Evolutionary conservation across 768 basidiomycete species (phyloP), one percentile per base, ranked within the genome.

Genomic region (Suillus decipiens): DNA sequence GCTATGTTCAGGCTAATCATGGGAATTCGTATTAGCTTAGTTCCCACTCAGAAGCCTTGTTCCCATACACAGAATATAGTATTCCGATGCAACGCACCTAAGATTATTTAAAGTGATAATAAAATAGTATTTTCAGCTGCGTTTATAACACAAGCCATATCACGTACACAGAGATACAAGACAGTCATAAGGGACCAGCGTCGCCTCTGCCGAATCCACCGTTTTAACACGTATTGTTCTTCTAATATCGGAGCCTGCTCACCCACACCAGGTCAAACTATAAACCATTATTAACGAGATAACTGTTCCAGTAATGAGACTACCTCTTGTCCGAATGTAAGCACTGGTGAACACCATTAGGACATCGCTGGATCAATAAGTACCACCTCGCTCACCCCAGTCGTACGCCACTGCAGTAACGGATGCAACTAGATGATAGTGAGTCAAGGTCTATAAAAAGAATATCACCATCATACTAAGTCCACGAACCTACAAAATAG

Each of bases 211-310:
- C 1, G 7, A 36, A 54, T 22, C 7, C n/a, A 14, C n/a, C 15
- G 12, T 22, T 11, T 22, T 36, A 14, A 36, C n/a, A 24, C 22
- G 7, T 22, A 14, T 36, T 14, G 6, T 34, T 22, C 34, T 36
- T 36, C n/a, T 22, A 5, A 4, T 22, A 55, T 22, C 7, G 53
- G n/a, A 14, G 11, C 15, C 22, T 37, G 36, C 54, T 56, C 22
- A 56, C 54, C 54, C 54, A 56, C 22, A 56, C 22, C 22, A 56
- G 22, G 14, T 37, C 54, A 24, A 56, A 17, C 54, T 56, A 56
- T 56, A 17, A n/a, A 56, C 6, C 22, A 56, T 56, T 56, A 22
- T 56, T 10, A 17, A 22, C 24, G 33, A 56, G 54, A 56, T 10
- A 8, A 22, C 22, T 37, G 22, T 22, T 24, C 34, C 11, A 9